Conservation (phyloP, 2,329 filamentous ascomycete species). For the Cordyceps militaris region DNA sequence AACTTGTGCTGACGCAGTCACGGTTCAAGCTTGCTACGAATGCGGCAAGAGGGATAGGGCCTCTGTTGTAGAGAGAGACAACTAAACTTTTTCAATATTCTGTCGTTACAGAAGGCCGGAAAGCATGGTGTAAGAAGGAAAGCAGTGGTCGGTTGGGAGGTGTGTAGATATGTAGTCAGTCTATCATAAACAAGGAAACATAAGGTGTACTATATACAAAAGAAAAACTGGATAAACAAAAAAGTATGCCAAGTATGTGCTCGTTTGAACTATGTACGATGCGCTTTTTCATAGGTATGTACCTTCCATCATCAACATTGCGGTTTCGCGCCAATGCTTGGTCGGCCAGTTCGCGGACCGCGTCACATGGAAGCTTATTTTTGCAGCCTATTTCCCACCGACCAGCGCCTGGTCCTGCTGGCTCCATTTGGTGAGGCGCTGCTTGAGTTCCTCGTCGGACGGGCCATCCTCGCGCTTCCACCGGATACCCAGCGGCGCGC, state of each 20-base stretch:
- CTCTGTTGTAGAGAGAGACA: no score
- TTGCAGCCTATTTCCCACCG: background rate
- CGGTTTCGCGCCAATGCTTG: background rate
- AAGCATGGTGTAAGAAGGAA: no score
- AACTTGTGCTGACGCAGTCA: no score
- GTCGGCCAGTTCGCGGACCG: background rate
- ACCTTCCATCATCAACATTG: background rate
- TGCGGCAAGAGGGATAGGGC: no score
- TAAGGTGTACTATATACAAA: background rate
- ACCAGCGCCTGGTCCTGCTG: conserved; percentile 26
- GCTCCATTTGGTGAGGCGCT: conserved; percentile 30
- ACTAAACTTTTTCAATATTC: no score
- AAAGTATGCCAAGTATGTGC: background rate
- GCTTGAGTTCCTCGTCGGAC: conserved; percentile 32
- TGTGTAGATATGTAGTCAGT: background rate
- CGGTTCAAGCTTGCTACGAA: no score
- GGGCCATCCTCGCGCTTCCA: conserved; percentile 22
- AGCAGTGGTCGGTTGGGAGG: no score
- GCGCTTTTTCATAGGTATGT: background rate
- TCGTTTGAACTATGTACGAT: background rate
- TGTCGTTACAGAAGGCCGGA: no score
- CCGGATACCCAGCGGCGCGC: conserved; percentile 22
- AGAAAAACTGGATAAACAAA: background rate
- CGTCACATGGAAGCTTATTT: background rate
- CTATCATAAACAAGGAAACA: background rate